Evolutionary conservation across 2,329 filamentous ascomycete species (phyloP).

Genomic region (Sporothrix luriei): DNA sequence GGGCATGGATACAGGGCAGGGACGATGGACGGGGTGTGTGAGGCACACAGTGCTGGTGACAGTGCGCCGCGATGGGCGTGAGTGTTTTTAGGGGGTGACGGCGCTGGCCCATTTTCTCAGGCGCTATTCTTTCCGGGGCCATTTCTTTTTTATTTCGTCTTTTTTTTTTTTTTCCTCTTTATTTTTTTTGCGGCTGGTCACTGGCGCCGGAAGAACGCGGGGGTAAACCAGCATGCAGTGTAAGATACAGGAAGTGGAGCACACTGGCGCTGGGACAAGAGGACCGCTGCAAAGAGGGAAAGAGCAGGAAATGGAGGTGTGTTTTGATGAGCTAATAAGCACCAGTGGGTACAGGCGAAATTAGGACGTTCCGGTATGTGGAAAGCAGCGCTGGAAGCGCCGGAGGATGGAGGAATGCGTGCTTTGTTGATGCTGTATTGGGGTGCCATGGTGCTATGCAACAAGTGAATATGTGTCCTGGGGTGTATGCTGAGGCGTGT

Average conservation of each 20-base stretch:
- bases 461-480: background rate
- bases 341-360: constrained; percentile 34
- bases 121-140: background rate
- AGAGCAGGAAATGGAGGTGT: constrained; percentile 30
- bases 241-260: constrained; percentile 30
- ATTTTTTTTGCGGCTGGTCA: background rate
- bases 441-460: background rate
- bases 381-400: constrained; percentile 26
- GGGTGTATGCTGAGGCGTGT: background rate
- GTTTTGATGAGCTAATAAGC: constrained; percentile 36
- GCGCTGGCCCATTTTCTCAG: constrained; percentile 6
- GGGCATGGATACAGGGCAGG: constrained; percentile 27
- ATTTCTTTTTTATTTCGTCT: background rate
- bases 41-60: constrained; percentile 13
- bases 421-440: constrained; percentile 16
- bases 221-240: constrained; percentile 20
- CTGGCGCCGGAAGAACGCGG: constrained; percentile 35
- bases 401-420: constrained; percentile 22
- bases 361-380: constrained; percentile 32
- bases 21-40: constrained; percentile 11
- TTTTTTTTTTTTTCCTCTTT: background rate
- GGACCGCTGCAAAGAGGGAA: constrained; percentile 27
- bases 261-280: constrained; percentile 25
- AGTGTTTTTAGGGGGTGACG: constrained; percentile 24
- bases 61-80: constrained; percentile 26